phyloP scores from a whole-genome alignment of 2,329 filamentous ascomycete species.

The Leptodontidium sp. region DNA sequence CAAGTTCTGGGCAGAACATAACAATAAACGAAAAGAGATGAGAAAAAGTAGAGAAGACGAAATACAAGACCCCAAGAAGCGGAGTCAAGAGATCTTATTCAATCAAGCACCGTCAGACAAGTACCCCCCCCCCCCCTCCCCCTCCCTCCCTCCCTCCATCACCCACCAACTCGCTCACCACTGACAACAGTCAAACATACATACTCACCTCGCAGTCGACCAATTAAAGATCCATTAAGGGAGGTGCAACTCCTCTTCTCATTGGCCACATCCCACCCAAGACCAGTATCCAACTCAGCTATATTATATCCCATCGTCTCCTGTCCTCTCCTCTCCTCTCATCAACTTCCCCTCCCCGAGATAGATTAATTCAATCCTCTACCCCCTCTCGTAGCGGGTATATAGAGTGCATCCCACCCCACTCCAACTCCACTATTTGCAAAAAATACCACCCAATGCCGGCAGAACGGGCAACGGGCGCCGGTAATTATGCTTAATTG shows the following conservation, averaged over 20 bases:
- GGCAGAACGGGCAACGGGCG: conserved; percentile 15
- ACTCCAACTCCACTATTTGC: too few species aligned
- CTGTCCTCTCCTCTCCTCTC: not conserved
- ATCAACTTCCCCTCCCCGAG: conserved; percentile 8
- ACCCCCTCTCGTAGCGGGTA: not conserved
- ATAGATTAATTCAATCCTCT: conserved; percentile 4
- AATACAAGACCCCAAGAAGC: not conserved
- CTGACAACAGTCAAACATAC: not conserved
- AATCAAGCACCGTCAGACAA: conserved; percentile 6
- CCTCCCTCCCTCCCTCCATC: not conserved
- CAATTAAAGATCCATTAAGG: not conserved
- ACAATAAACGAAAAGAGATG: not conserved
- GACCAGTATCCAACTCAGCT: not conserved
- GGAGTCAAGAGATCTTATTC: conserved; percentile 9
- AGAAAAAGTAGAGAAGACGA: not conserved
- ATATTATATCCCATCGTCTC: not conserved
- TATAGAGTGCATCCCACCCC: not conserved
- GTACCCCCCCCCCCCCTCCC: not conserved
- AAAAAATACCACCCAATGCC: not conserved
- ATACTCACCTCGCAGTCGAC: too few species aligned
- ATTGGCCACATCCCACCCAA: not conserved
- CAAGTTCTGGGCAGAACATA: too few species aligned
- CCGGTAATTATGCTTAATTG: conserved; percentile 13
- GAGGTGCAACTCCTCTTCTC: not conserved
- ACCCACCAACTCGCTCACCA: not conserved